Evolutionary conservation across 495 filamentous ascomycete species (phyloP).

Genomic region (Aspergillus kassunensis): DNA sequence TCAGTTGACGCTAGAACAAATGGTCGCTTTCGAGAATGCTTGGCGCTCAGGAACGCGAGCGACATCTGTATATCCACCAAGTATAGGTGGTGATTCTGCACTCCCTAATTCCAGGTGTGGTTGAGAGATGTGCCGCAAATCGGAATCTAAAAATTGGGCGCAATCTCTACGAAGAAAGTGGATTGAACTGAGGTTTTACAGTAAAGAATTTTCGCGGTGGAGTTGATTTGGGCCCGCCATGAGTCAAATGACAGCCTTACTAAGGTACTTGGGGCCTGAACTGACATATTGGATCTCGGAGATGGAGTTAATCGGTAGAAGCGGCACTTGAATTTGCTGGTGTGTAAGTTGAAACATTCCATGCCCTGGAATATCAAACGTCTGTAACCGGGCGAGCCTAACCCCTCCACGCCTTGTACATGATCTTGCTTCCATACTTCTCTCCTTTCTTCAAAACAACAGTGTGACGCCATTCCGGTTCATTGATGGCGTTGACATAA

Average conservation of each 20-base stretch:
- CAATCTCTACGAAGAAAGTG: too few relatives aligned
- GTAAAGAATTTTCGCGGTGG: conserved; percentile 4
- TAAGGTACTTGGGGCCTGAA: too few relatives aligned
- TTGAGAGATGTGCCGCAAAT: too few relatives aligned
- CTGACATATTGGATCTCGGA: neutral
- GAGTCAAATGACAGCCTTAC: neutral
- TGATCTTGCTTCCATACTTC: conserved; percentile 70
- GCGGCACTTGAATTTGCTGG: neutral
- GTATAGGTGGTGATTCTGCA: too few relatives aligned
- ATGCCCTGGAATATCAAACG: neutral
- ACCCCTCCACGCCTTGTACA: conserved; percentile 77
- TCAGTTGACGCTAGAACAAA: neutral
- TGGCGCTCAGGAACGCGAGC: conserved; percentile 2
- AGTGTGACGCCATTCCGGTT: conserved; percentile 70
- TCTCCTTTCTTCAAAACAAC: conserved; percentile 75
- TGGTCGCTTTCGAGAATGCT: neutral
- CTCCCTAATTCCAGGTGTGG: too few relatives aligned
- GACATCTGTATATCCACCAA: too few relatives aligned
- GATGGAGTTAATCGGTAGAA: neutral
- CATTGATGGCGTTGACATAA: conserved; percentile 83
- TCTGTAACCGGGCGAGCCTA: conserved; percentile 1
- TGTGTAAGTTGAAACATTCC: neutral
- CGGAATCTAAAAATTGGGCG: too few relatives aligned
- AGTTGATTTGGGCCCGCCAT: neutral
- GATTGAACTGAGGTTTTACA: neutral